Base-by-base conservation (phyloP, 495 filamentous ascomycete species). In the Xylona heveae region DNA sequence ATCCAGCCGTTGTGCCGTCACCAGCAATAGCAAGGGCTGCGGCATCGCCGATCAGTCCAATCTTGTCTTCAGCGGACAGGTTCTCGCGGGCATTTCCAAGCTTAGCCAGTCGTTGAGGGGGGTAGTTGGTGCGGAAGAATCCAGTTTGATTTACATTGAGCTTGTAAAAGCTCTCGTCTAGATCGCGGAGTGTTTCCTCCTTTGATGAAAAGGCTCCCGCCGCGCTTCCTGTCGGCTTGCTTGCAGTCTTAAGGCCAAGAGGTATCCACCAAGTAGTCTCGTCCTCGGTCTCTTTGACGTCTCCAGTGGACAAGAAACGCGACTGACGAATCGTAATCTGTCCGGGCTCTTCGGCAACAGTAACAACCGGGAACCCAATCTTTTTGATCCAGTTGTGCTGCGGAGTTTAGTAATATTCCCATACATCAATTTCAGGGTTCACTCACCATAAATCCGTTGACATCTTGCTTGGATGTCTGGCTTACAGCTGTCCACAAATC, bases 201-300 rank as follows among this genome's bases (percentile, higher is more conserved):
- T 78, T 94, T 16, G 62, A 54, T 0, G 72, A 76, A n/a, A 97
- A 62, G 32, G 80, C 71, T 7, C 62, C 48, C 7, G 47, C 44
- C 14, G 57, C 47, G 38, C 72, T 62, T 31, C 66, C 59, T 16
- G 35, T 36, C 32, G 55, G 36, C 31, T 54, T 34, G 33, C 51
- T 30, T 10, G 55, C 64, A 6, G 68, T 64, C 44, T 71, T 74
- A 27, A 97, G 57, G 15, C 74, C 74, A 9, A 95, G 62, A 12
- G 88, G 88, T 42, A 94, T 67, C 84, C 88, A 94, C 88, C 88
- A 97, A n/a, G 64, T 70, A 1, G 81, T 91, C 46, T 76, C 50
- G 49, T 97, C 82, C 33, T 97, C 88, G 36, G 77, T 71, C 1
- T 72, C 60, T 45, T 69, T 74, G 27, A 75, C 73, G 49, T 95